Base-by-base conservation (phyloP, 75 land plant genomes). In the Adiantum capillusveneris region DNA sequence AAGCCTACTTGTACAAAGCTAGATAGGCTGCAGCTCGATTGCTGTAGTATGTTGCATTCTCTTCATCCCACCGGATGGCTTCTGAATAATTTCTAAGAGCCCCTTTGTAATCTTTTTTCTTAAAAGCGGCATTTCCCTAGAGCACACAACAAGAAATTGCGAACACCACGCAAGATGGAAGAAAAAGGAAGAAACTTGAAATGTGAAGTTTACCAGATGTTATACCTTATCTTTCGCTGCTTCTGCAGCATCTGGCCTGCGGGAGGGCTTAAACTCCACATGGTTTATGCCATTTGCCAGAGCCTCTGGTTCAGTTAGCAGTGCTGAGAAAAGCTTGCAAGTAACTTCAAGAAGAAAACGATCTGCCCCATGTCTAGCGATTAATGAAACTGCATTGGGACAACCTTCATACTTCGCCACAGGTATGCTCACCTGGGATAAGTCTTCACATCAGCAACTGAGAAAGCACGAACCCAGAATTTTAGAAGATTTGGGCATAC, bases 201-300 rank as follows among this genome's bases (percentile, higher is more conserved):
- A n/a, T n/a, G n/a, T n/a, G n/a, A n/a, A n/a, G n/a, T n/a, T n/a
- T n/a, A n/a, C n/a, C n/a, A n/a, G n/a, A n/a, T n/a, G n/a, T n/a
- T n/a, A n/a, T 41, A 92, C 97, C 90, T 92, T 92, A 62, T 92
- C 97, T 81, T 92, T 92, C 27, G 84, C 68, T 11, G 77, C 67
- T 55, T 88, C 97, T 16, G 95, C 77, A 21, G 86, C 72, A 51
- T 85, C 82, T n/a, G 85, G 65, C 11, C 39, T 13, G 14, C 31
- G 2, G 2, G 43, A 2, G 31, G 39, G 17, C 19, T 58, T 58
- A 2, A 46, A 3, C 50, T 46, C 50, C 9, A 5, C 37, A 34
- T 34, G 37, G 9, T 34, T 34, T 24, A 28, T 9, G 24, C 53
- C 67, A 65, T 75, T 79, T 7, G 81, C 59, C 22, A 73, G 66